Evolutionary conservation across 495 filamentous ascomycete genomes (phyloP), one percentile per base, ranked within the genome.

Genomic region (Penicillium goetzii): DNA sequence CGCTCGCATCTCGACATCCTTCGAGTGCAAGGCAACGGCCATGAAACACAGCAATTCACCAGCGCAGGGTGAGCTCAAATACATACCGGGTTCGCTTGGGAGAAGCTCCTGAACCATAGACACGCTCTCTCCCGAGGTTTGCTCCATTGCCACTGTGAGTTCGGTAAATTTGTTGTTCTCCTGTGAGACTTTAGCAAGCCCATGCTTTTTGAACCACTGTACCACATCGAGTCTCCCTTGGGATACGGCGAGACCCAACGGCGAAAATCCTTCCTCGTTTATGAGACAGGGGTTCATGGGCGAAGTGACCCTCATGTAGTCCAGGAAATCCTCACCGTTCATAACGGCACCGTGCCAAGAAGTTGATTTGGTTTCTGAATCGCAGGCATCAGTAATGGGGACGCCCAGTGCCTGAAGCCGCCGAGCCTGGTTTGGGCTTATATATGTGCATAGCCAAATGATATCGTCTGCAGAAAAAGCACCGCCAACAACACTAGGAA

Each of bases 341-440:
- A 14, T 4, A 10, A 49, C 58, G 12, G 49, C 61, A 32, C 52
- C 58, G n/a, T 68, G 61, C 65, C 65, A 68, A 4, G 61, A 9
- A 9, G 45, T 60, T 10, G 51, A 23, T 0, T 43, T 33, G 1
- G 32, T 1, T 9, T 51, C 36, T 14, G 5, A 1, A 4, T 26
- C 47, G 30, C 15, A 2, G n/a, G 11, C 9, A 12, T 28, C 17
- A 17, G 15, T 26, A 11, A 55, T 14, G 4, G 21, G 8, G 32
- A 60, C 43, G 23, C 45, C 58, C 26, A 60, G 26, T 10, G 17
- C 21, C 12, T 51, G 14, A 8, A 60, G 34, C 3, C 21, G 17
- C 5, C 3, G 43, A 10, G 32, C 45, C 17, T 51, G 58, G 11
- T 52, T 8, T 0, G 58, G 58, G 30, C n/a, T 52, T 23, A 49